Conservation (phyloP, 2,329 filamentous ascomycete genomes). For the Pseudogymnoascus destructans region DNA sequence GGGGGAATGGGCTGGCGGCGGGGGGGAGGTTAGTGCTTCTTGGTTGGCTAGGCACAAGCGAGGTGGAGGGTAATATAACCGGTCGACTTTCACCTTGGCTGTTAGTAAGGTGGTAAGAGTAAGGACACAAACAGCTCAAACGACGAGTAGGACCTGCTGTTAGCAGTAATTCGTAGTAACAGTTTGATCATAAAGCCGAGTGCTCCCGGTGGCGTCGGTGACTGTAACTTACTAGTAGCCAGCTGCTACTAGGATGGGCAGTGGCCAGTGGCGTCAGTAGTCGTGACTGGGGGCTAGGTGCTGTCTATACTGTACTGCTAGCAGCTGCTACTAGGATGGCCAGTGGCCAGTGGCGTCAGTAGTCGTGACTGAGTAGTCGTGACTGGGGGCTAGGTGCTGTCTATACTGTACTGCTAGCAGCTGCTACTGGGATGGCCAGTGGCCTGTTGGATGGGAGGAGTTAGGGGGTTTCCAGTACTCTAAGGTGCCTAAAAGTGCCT, state of each 20-base stretch:
- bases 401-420: not conserved
- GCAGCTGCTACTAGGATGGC: not conserved
- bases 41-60: not conserved
- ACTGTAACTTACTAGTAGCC: no score
- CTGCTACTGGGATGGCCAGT: not conserved
- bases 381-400: not conserved
- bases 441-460: no score
- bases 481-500: not conserved
- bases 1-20: not conserved
- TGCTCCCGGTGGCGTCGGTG: not conserved
- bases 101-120: not conserved
- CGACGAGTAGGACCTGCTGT: not conserved
- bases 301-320: not conserved
- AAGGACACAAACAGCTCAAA: not conserved
- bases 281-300: not conserved
- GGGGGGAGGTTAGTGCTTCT: not conserved
- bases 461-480: not conserved
- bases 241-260: no score
- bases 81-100: not conserved
- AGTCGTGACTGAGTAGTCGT: no score
- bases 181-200: not conserved
- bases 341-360: no score
- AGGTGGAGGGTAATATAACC: not conserved
- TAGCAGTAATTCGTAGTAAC: not conserved
- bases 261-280: not conserved